phyloP scores from a whole-genome alignment of 2,329 filamentous ascomycete species.

The Curvularia verruculosa region DNA sequence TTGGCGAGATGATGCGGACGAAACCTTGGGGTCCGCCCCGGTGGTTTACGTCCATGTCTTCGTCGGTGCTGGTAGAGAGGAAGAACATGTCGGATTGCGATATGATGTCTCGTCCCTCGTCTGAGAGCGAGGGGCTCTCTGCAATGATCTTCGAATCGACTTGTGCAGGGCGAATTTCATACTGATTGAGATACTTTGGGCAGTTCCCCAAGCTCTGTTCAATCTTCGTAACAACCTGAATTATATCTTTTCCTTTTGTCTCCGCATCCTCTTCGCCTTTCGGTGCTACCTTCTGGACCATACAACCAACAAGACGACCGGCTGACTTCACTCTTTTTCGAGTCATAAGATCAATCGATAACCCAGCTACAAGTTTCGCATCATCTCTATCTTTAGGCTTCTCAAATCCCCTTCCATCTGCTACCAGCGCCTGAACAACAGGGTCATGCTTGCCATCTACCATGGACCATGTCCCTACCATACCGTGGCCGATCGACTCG shows the following conservation, averaged over 20 bases:
- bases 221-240: slow-evolving; percentile 70
- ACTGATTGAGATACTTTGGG: slow-evolving; percentile 85
- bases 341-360: slow-evolving; percentile 68
- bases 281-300: slow-evolving; percentile 51
- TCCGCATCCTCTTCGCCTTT: slow-evolving; percentile 27
- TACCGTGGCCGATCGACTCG: slow-evolving; percentile 63
- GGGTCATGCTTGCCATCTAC: slow-evolving; percentile 72
- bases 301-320: slow-evolving; percentile 71
- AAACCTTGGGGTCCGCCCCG: slow-evolving; percentile 78
- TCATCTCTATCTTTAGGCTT: slow-evolving; percentile 42
- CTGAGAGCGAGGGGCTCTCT: slow-evolving; percentile 56
- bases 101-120: slow-evolving; percentile 65
- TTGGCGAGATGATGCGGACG: slow-evolving; percentile 68
- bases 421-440: slow-evolving; percentile 68
- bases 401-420: slow-evolving; percentile 42
- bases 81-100: slow-evolving; percentile 76
- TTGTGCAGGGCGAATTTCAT: slow-evolving; percentile 62
- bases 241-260: slow-evolving; percentile 45
- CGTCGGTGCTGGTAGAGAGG: slow-evolving; percentile 67
- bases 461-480: slow-evolving; percentile 67
- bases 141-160: slow-evolving; percentile 62
- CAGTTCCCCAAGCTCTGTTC: slow-evolving; percentile 79
- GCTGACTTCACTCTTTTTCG: slow-evolving; percentile 76
- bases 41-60: slow-evolving; percentile 83
- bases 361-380: slow-evolving; percentile 64